Evolutionary conservation across 495 filamentous ascomycete species (phyloP).

Genomic region (Cercophora scortea): DNA sequence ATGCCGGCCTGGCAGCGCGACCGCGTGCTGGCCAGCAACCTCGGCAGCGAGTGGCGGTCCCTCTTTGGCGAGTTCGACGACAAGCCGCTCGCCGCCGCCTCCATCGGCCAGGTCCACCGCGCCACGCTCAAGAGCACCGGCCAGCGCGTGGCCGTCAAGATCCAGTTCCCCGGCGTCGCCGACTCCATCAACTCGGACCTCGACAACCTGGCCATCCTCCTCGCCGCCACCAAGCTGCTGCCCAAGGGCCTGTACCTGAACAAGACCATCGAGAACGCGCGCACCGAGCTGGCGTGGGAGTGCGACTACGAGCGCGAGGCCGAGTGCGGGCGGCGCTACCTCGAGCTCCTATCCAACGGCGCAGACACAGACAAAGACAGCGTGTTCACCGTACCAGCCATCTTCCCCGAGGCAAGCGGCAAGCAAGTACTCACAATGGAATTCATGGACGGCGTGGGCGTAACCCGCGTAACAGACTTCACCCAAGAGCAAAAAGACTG

Average conservation of each 20-base stretch:
- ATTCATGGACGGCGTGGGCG: conserved; percentile 77
- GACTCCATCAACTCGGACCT: conserved; percentile 93
- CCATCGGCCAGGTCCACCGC: conserved; percentile 92
- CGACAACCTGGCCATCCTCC: conserved; percentile 81
- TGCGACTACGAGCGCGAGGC: conserved; percentile 93
- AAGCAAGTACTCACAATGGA: conserved; percentile 90
- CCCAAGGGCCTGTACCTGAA: conserved; percentile 90
- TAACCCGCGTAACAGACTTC: conserved; percentile 70
- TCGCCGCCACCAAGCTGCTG: conserved; percentile 80
- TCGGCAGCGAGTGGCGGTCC: conserved; percentile 79
- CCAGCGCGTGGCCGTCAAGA: conserved; percentile 80
- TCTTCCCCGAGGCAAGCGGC: conserved; percentile 73
- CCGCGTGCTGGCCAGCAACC: conserved; percentile 65
- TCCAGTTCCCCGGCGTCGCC: conserved; percentile 96
- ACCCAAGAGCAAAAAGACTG: conserved; percentile 81
- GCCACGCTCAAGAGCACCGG: conserved; percentile 71
- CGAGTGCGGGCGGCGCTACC: conserved; percentile 65
- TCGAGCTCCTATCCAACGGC: conserved; percentile 59
- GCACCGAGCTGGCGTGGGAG: conserved; percentile 89
- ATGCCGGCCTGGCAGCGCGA: conserved; percentile 93
- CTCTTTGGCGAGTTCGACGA: conserved; percentile 82
- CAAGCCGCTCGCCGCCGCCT: conserved; percentile 90
- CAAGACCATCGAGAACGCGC: conserved; percentile 96
- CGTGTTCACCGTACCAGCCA: conserved; percentile 70
- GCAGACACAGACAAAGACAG: conserved; percentile 20